phyloP scores from a whole-genome alignment of 2,329 filamentous ascomycete genomes.

The Fulvia fulva region DNA sequence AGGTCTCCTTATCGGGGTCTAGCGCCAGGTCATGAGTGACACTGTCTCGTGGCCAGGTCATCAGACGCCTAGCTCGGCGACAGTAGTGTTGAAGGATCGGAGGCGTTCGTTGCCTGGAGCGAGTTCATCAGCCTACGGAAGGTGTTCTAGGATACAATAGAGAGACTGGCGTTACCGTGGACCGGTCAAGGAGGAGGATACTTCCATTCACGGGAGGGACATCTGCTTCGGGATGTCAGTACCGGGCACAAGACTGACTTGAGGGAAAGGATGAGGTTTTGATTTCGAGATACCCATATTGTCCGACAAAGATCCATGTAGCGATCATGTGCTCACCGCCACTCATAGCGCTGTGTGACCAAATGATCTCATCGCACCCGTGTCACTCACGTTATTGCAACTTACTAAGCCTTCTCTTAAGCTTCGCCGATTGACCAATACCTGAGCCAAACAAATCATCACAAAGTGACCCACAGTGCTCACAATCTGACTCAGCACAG shows the following conservation, averaged over 20 bases:
- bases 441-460: background rate
- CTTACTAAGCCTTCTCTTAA: background rate
- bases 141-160: background rate
- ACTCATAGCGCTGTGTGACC: background rate
- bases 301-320: background rate
- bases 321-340: background rate
- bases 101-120: no score
- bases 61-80: no score
- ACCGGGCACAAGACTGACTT: background rate
- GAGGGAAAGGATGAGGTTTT: background rate
- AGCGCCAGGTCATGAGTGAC: background rate
- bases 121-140: no score
- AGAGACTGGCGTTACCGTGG: background rate
- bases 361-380: background rate
- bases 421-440: background rate
- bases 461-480: background rate
- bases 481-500: background rate
- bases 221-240: background rate
- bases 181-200: background rate
- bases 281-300: background rate
- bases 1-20: background rate
- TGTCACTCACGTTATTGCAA: background rate
- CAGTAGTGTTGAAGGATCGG: no score
- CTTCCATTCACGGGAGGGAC: background rate
- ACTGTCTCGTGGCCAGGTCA: background rate